Base-by-base conservation (phyloP, 1,139 yeast species). In the Taiozyma sp. region DNA sequence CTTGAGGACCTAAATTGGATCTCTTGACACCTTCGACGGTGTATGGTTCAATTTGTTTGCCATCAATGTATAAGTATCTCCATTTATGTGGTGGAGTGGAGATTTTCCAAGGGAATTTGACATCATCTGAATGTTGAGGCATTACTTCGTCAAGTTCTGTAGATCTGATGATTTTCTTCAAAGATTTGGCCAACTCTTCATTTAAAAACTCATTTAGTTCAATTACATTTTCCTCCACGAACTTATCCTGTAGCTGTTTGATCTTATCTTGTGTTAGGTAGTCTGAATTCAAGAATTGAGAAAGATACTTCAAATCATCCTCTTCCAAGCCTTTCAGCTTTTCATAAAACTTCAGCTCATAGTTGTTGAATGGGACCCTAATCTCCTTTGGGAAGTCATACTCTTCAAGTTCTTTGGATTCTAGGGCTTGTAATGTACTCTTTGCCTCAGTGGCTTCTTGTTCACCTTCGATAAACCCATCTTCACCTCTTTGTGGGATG, bases 21-120 rank as follows among this genome's bases (percentile, higher is more conserved):
- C 55, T 50, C 6, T 61, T 59, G 39, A 72, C 66, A 13, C 70
- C 65, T 19, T 67, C 69, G 6, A 62, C 58, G 24, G 63, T 65
- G 44, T 65, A 59, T 40, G 62, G 58, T 47, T 68, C 70, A 16
- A 60, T 61, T 36, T 72, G 59, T 51, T 72, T 79, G n/a, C 92
- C 93, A 63, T 88, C 95, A 45, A 92, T 75, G 65, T 90, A 93
- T 76, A 91, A 69, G 67, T 78, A 95, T 56, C 97, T 74, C 70
- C 90, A 93, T 65, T 95, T 91, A 66, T 92, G 98, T 10, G 97
- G 96, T 16, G 99, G 98, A 43, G 87, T 81, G 0, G 98, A 95
- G 46, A 92, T 76, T 58, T 87, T 83, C 99, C 99, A 95, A 3
- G 97, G 96, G 51, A 69, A 72, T 16, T 64, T 54, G 1, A 90